phyloP scores from a whole-genome alignment of 106 monocot genomes.

The Dendrobium nobile region DNA sequence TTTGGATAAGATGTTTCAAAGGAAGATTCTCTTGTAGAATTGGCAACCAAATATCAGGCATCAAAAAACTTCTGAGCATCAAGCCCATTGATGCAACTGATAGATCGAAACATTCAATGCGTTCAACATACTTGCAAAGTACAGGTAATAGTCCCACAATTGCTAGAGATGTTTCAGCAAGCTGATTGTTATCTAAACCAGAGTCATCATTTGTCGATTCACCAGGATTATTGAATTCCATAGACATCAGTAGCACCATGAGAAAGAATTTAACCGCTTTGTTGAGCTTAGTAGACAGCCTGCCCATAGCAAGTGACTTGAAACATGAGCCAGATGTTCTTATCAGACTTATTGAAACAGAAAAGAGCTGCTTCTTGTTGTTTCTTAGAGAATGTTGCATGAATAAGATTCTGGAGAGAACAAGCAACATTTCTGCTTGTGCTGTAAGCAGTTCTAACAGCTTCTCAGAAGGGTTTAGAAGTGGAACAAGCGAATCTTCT shows the following conservation, averaged over 20 bases:
- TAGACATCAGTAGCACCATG: conserved; percentile 38
- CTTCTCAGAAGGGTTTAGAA: conserved; percentile 13
- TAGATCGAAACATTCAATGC: conserved; percentile 34
- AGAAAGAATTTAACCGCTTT: conserved; percentile 44
- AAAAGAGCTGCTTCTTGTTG: conserved; percentile 11
- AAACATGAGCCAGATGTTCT: conserved; percentile 41
- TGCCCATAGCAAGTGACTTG: conserved; percentile 34
- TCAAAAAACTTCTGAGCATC: conserved; percentile 50
- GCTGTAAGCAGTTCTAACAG: conserved; percentile 26
- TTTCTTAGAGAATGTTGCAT: conserved; percentile 9
- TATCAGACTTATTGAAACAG: conserved; percentile 36
- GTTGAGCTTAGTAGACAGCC: conserved; percentile 17
- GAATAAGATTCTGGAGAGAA: conserved; percentile 41
- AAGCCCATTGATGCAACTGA: conserved; percentile 64
- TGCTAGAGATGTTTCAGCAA: conserved; percentile 41
- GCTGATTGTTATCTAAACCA: conserved; percentile 22
- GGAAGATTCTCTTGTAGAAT: conserved; percentile 66
- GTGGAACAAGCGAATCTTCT: conserved; percentile 21
- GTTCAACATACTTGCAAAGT: conserved; percentile 71
- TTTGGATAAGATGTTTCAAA: conserved; percentile 46
- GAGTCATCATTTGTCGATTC: conserved; percentile 18
- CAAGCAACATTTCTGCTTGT: conserved; percentile 58
- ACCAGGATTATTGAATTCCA: conserved; percentile 28
- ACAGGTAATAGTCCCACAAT: conserved; percentile 54
- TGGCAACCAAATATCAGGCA: conserved; percentile 57